Evolutionary conservation across 495 filamentous ascomycete species (phyloP).

Genomic region (Xanthoparmelia taractica): DNA sequence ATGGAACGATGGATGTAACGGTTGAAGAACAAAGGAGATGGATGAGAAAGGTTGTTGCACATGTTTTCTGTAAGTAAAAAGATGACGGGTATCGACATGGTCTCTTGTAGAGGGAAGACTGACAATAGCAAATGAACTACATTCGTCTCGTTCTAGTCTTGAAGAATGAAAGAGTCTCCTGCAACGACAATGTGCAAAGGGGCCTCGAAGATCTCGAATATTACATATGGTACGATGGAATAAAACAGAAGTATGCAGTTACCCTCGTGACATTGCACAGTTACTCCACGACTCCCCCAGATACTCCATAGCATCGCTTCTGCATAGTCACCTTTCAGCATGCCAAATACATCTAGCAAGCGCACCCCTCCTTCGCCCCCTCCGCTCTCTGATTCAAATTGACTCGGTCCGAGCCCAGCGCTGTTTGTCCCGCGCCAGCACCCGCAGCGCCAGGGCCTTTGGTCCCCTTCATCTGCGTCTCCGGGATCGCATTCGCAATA

Average conservation of each 20-base stretch:
- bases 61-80: background rate
- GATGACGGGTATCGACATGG: too few relatives aligned
- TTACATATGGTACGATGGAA: background rate
- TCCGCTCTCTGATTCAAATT: constrained; percentile 47
- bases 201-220: background rate
- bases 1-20: too few relatives aligned
- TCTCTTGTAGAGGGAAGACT: too few relatives aligned
- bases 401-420: constrained; percentile 50
- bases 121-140: background rate
- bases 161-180: background rate
- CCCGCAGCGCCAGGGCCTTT: constrained; percentile 57
- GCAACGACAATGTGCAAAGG: background rate
- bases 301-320: background rate
- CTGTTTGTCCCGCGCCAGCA: constrained; percentile 33
- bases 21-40: too few relatives aligned
- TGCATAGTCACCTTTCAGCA: background rate
- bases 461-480: constrained; percentile 85
- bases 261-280: background rate
- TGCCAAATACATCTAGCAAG: constrained; percentile 52
- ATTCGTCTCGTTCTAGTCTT: background rate
- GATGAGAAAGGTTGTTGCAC: too few relatives aligned
- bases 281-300: background rate
- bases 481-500: constrained; percentile 95
- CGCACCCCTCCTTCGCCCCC: constrained; percentile 83
- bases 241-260: background rate